Evolutionary conservation across 345 rosid genomes (phyloP).

Genomic region (Brassica cretica): DNA sequence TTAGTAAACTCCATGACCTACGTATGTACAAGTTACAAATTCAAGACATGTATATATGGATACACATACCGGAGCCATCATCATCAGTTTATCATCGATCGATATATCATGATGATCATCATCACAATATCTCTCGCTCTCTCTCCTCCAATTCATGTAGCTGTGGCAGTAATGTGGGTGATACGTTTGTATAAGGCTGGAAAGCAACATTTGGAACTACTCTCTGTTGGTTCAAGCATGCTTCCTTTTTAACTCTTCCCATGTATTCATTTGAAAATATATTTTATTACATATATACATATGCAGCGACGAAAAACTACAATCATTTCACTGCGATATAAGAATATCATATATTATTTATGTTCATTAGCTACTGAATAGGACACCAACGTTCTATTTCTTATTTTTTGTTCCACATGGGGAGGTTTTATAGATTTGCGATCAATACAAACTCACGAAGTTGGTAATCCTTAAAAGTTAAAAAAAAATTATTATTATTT

Average conservation of each 20-base stretch:
- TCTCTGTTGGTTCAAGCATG: slow-evolving; percentile 33
- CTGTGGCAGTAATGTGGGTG: slow-evolving; percentile 44
- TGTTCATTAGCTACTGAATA: background rate
- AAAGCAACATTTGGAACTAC: slow-evolving; percentile 41
- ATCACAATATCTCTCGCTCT: slow-evolving; percentile 8
- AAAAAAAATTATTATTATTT: background rate
- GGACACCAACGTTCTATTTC: background rate
- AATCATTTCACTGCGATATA: background rate
- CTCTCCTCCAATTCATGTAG: slow-evolving; percentile 9
- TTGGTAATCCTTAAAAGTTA: background rate
- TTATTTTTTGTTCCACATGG: slow-evolving; percentile 8
- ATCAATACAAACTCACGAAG: background rate
- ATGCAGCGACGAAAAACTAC: background rate
- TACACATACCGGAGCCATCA: slow-evolving; percentile 39
- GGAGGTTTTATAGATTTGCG: background rate
- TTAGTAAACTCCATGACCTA: slow-evolving; percentile 27
- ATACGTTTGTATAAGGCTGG: slow-evolving; percentile 40
- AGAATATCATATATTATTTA: background rate
- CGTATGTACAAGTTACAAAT: slow-evolving; percentile 24
- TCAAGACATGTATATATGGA: slow-evolving; percentile 1
- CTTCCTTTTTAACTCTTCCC: slow-evolving; percentile 32
- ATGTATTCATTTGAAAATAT: slow-evolving; percentile 4
- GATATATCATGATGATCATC: slow-evolving; percentile 31
- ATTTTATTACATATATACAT: background rate
- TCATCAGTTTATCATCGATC: slow-evolving; percentile 35